Base-by-base conservation (phyloP, 768 basidiomycete genomes). In the Phylloporus scabripes region DNA sequence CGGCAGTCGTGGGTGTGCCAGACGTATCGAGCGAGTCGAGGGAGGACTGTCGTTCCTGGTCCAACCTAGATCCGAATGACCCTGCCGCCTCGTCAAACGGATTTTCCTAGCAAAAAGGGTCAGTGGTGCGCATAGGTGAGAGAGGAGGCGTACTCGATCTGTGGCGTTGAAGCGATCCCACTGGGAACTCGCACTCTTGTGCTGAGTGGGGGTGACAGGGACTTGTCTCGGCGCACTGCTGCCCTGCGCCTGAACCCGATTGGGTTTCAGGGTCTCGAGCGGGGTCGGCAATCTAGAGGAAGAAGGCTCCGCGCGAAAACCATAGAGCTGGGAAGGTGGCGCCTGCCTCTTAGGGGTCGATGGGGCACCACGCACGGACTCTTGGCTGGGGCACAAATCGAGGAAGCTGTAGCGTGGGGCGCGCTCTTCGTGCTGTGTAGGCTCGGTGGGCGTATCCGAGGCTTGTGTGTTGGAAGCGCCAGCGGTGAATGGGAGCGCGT, bases 201-300 rank as follows among this genome's bases (percentile, higher is more conserved):
- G 21, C 31, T 52, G 50, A 8, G 63, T 65, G 2, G 59, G 63
- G 18, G 57, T 65, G 41, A 40, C 38, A 2, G 55, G 60, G 10
- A 53, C 49, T 2, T 49, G 52, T 29, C 36, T 48, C 1, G 37
- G 20, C 17, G 8, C 39, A 4, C 32, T 11, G 17, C 34, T 45
- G 37, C 43, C 14, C 1, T 14, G 28, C 15, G 26, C 9, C 11
- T 52, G 47, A 2, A 14, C 9, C 17, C 23, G 46, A 32, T 12
- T 29, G 0, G 37, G 48, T 14, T 26, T 47, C 5, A n/a, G 2
- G 5, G 65, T 55, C 11, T 45, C 52, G 3, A 66, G 64, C 24
- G 64, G 66, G 2, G 66, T 66, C 12, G 50, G 23, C 5, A 60
- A 31, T 1, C 54, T 9, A 24, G 32, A 24, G 11, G 46, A 21